A percentile compares a stretch with the other conserved stretches of the same genome.
These are phyloP conservation scores for Annulohypoxylon truncatum DNA, from an alignment of 2,329 filamentous ascomycete genomes.

Conservation along the genomic window DNA sequence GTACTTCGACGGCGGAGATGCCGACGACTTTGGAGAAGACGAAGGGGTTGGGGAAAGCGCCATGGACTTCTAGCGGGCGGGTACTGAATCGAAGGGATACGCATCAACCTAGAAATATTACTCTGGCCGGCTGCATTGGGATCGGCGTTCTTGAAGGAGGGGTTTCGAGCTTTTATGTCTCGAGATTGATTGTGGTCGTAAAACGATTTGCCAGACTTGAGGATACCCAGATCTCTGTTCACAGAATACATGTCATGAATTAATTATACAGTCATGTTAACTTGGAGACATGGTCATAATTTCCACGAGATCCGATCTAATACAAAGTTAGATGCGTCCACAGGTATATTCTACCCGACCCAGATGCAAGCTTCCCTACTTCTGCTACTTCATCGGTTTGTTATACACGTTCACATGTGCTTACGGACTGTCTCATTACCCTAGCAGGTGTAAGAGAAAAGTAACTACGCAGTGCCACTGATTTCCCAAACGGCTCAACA, in stretches of 20 bases:
- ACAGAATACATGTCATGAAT: background rate
- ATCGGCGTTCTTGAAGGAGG: constrained; percentile 21
- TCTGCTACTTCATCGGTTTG: no score
- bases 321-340: background rate
- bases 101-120: background rate
- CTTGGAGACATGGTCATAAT: no score
- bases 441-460: background rate
- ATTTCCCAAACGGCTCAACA: background rate
- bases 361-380: no score
- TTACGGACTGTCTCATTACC: no score
- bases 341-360: no score
- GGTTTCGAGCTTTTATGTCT: background rate
- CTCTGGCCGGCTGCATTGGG: constrained; percentile 15
- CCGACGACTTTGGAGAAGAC: constrained; percentile 63
- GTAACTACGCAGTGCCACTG: background rate
- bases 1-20: constrained; percentile 69
- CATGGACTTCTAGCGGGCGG: constrained; percentile 38
- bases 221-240: background rate
- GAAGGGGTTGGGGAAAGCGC: constrained; percentile 59
- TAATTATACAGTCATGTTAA: background rate
- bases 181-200: background rate
- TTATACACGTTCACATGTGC: no score
- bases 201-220: background rate
- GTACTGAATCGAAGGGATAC: background rate
- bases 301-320: background rate